Conservation (phyloP, 495 filamentous ascomycete species). For the Neurospora discreta region DNA sequence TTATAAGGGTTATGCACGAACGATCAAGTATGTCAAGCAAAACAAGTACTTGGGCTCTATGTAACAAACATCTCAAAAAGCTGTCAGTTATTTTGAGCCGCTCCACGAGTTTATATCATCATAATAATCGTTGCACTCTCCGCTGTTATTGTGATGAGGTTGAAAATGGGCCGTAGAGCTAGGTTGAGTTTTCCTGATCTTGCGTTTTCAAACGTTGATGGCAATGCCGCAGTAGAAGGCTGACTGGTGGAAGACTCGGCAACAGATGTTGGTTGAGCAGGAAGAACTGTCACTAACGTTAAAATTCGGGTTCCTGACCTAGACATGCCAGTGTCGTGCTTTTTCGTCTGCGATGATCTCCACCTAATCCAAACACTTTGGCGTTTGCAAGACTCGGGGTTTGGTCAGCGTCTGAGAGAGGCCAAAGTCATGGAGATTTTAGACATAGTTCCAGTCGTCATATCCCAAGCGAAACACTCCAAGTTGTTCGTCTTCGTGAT, state of each 20-base stretch:
- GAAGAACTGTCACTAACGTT: neutral
- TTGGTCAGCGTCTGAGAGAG: conserved; percentile 52
- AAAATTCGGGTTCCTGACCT: neutral
- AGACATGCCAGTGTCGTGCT: neutral
- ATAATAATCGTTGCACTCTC: neutral
- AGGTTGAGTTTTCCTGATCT: neutral
- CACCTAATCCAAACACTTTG: no score
- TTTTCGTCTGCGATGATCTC: neutral
- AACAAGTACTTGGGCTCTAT: neutral
- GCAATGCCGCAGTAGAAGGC: neutral
- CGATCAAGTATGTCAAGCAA: neutral
- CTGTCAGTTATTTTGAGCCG: neutral
- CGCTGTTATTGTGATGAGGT: neutral
- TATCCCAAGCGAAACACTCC: conserved; percentile 91
- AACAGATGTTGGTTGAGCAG: neutral
- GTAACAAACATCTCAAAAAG: neutral
- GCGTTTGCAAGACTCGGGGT: conserved; percentile 49
- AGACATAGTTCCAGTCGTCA: conserved; percentile 82
- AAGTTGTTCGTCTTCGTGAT: conserved; percentile 79
- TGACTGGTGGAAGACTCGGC: neutral
- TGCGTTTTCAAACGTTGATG: neutral
- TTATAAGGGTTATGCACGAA: neutral
- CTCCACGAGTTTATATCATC: neutral
- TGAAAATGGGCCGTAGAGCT: neutral
- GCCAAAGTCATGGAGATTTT: conserved; percentile 80